Evolutionary conservation across 768 basidiomycete species (phyloP).

Genomic region (Jaapia argillacea): DNA sequence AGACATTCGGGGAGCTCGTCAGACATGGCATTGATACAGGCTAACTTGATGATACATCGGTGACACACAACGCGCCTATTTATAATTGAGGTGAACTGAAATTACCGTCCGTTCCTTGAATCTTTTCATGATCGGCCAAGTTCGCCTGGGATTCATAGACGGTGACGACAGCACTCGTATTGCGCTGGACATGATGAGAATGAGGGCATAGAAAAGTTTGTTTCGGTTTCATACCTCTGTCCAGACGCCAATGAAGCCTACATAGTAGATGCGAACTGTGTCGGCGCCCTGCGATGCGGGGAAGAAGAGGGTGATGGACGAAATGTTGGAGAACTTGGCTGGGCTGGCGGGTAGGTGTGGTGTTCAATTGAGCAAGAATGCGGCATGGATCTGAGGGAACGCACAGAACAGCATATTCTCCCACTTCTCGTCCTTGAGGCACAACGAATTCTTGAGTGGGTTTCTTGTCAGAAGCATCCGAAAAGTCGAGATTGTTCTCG

Average conservation of each 20-base stretch:
- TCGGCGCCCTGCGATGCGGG: constrained; percentile 76
- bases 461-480: constrained; percentile 49
- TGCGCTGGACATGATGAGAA: constrained; percentile 38
- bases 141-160: constrained; percentile 88
- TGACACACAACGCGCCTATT: not conserved
- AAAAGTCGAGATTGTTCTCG: constrained; percentile 72
- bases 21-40: not conserved
- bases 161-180: constrained; percentile 67
- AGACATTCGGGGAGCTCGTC: not conserved
- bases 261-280: constrained; percentile 65
- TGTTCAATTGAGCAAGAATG: not conserved
- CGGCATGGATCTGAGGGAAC: constrained; percentile 11
- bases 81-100: constrained; percentile 34
- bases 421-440: constrained; percentile 63
- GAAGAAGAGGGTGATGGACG: constrained; percentile 75
- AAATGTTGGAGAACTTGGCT: constrained; percentile 77
- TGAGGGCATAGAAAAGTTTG: not conserved
- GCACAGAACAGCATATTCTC: constrained; percentile 80
- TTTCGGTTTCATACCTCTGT: constrained; percentile 44
- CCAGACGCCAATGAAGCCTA: constrained; percentile 82
- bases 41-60: not conserved
- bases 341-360: constrained; percentile 34
- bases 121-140: constrained; percentile 79
- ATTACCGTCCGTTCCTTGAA: constrained; percentile 64
- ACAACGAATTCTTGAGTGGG: constrained; percentile 69